These are phyloP conservation scores for Coemansia sp. DNA, from an alignment of 192 early-diverging fungal genomes.

Conservation along the genomic window DNA sequence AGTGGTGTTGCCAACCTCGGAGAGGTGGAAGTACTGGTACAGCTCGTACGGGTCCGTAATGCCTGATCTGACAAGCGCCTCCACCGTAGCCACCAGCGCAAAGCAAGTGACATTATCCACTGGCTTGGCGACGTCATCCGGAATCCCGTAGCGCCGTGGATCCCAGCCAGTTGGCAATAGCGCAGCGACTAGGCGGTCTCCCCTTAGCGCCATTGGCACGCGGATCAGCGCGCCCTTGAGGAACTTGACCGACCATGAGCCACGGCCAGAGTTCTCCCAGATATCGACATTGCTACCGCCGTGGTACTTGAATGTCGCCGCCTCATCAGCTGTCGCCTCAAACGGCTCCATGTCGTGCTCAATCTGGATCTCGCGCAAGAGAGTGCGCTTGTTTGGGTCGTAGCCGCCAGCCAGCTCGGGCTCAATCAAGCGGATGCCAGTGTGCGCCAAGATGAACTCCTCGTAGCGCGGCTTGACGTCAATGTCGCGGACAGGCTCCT, in stretches of 20 bases:
- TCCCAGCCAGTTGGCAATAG: slow-evolving; percentile 96
- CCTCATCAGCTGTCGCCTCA: slow-evolving; percentile 87
- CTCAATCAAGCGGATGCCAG: slow-evolving; percentile 64
- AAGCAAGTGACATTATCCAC: slow-evolving; percentile 90
- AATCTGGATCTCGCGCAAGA: slow-evolving; percentile 86
- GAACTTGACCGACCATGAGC: slow-evolving; percentile 76
- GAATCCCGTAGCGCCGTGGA: slow-evolving; percentile 87
- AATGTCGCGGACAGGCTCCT: slow-evolving; percentile 80
- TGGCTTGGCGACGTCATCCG: slow-evolving; percentile 86
- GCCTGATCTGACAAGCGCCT: slow-evolving; percentile 87
- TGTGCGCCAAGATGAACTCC: slow-evolving; percentile 83
- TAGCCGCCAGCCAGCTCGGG: slow-evolving; percentile 86
- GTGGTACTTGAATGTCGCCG: slow-evolving; percentile 78
- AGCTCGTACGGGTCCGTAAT: slow-evolving; percentile 98
- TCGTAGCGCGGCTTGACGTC: slow-evolving; percentile 92
- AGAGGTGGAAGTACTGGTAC: slow-evolving; percentile 94
- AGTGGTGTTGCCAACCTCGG: slow-evolving; percentile 88
- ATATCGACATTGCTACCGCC: slow-evolving; percentile 80
- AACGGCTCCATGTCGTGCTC: slow-evolving; percentile 86
- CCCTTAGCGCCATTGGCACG: slow-evolving; percentile 87
- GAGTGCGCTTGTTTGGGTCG: slow-evolving; percentile 80
- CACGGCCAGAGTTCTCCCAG: slow-evolving; percentile 53
- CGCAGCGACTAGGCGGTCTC: slow-evolving; percentile 82
- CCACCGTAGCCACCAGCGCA: slow-evolving; percentile 87
- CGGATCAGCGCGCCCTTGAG: slow-evolving; percentile 87